phyloP scores from a whole-genome alignment of 176 grass and related monocot species.

The Cymbopogon citratus region DNA sequence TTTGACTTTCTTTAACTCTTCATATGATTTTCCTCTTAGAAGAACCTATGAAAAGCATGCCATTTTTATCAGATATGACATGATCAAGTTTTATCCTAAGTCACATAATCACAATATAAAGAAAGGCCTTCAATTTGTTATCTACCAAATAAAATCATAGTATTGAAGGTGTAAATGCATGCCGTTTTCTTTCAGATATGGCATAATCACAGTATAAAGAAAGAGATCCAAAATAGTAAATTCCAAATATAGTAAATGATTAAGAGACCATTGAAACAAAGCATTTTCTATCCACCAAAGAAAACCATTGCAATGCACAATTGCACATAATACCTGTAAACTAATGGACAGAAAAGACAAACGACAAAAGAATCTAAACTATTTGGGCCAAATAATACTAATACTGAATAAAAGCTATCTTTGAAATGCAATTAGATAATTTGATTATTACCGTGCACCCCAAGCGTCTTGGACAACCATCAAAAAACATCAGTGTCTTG shows the following conservation, averaged over 20 bases:
- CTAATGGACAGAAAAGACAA: not conserved
- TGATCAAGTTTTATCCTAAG: too few species aligned
- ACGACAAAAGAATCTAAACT: not conserved
- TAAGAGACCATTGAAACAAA: slow-evolving; percentile 1
- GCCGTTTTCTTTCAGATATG: slow-evolving; percentile 14
- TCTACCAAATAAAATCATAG: not conserved
- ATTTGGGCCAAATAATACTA: not conserved
- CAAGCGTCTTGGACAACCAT: slow-evolving; percentile 90
- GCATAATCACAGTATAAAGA: slow-evolving; percentile 10
- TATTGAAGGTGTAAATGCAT: not conserved
- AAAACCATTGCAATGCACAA: not conserved
- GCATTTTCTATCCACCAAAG: not conserved
- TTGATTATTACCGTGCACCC: slow-evolving; percentile 87
- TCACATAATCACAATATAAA: not conserved
- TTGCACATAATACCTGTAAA: not conserved
- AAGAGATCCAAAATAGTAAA: not conserved
- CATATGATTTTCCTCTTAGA: slow-evolving; percentile 65
- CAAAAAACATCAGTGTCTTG: slow-evolving; percentile 98
- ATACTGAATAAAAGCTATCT: not conserved
- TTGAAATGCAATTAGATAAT: not conserved
- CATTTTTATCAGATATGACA: slow-evolving; percentile 25
- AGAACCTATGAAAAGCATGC: slow-evolving; percentile 52
- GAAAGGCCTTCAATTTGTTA: not conserved
- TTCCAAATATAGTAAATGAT: slow-evolving; percentile 2
- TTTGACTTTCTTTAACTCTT: slow-evolving; percentile 94